These are phyloP conservation scores for Annulohypoxylon moriforme DNA, from an alignment of 495 filamentous ascomycete genomes.

Conservation along the genomic window DNA sequence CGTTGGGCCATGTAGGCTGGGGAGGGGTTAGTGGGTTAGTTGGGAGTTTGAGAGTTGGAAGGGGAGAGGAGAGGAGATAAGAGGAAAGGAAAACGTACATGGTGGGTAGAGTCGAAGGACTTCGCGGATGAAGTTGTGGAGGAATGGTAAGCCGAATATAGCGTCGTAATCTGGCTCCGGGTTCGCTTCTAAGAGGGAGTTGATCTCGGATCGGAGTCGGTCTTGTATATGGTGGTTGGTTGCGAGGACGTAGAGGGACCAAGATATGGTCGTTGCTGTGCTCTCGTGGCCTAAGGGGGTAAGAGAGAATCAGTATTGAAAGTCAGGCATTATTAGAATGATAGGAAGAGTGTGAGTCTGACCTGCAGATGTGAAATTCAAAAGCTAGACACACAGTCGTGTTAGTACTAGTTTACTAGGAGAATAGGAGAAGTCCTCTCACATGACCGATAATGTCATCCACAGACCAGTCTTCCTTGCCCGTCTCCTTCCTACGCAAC, in stretches of 20 bases:
- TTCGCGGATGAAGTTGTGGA: slow-evolving; percentile 55
- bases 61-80: background rate
- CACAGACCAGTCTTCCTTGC: slow-evolving; percentile 38
- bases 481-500: slow-evolving; percentile 29
- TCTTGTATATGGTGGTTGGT: slow-evolving; percentile 36
- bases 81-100: slow-evolving; percentile 28
- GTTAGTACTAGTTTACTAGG: background rate
- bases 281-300: slow-evolving; percentile 41
- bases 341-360: background rate
- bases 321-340: background rate
- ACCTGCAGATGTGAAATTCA: slow-evolving; percentile 43
- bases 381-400: slow-evolving; percentile 8
- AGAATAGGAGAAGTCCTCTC: background rate
- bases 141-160: slow-evolving; percentile 51
- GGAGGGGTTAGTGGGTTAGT: background rate
- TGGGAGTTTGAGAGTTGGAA: background rate
- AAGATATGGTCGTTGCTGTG: slow-evolving; percentile 39
- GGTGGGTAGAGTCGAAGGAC: slow-evolving; percentile 54
- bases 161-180: slow-evolving; percentile 48
- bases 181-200: slow-evolving; percentile 22
- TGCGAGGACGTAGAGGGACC: slow-evolving; percentile 41
- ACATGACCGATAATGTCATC: slow-evolving; percentile 47
- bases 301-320: background rate
- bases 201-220: slow-evolving; percentile 47
- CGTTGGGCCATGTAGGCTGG: slow-evolving; percentile 44